Percentiles rank a stretch among this genome's conserved stretches.
phyloP scores from a whole-genome alignment of 1,284 basidiomycete genomes.

The Cryptococcus sp. region DNA sequence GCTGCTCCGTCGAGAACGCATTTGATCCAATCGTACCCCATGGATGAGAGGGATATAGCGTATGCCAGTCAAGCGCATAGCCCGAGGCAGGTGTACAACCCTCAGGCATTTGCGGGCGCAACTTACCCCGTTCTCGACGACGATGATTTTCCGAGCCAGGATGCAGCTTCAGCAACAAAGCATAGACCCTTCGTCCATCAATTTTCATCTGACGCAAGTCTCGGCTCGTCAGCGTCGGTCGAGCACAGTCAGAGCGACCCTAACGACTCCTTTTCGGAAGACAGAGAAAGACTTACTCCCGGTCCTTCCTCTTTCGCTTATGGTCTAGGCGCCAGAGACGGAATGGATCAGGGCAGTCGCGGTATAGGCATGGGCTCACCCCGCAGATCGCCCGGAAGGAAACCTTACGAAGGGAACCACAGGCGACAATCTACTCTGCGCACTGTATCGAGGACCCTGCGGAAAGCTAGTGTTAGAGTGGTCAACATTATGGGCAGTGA shows the following conservation, averaged over 20 bases:
- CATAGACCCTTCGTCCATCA: slow-evolving; percentile 4
- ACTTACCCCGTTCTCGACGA: too few species aligned
- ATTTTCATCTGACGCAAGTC: slow-evolving; percentile 12
- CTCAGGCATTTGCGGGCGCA: too few species aligned
- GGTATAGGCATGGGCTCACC: not conserved
- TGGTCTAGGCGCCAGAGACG: too few species aligned
- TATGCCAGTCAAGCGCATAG: too few species aligned
- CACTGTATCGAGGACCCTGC: slow-evolving; percentile 36
- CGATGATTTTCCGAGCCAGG: too few species aligned
- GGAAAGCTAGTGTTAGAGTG: slow-evolving; percentile 67
- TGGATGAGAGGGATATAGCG: slow-evolving; percentile 2
- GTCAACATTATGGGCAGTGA: slow-evolving; percentile 66
- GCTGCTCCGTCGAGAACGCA: slow-evolving; percentile 10
- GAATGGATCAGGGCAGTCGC: not conserved
- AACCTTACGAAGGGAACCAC: slow-evolving; percentile 12
- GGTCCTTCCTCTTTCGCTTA: not conserved
- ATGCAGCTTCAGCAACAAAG: too few species aligned
- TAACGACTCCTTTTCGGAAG: not conserved
- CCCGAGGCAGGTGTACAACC: too few species aligned
- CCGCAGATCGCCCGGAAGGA: slow-evolving; percentile 10
- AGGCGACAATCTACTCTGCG: slow-evolving; percentile 39
- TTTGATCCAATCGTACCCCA: slow-evolving; percentile 5
- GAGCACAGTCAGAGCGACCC: not conserved
- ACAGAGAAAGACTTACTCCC: not conserved
- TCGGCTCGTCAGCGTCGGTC: slow-evolving; percentile 4